Evolutionary conservation across 768 basidiomycete species (phyloP), one percentile per base, ranked within the genome.

Genomic region (Vararia minispora): DNA sequence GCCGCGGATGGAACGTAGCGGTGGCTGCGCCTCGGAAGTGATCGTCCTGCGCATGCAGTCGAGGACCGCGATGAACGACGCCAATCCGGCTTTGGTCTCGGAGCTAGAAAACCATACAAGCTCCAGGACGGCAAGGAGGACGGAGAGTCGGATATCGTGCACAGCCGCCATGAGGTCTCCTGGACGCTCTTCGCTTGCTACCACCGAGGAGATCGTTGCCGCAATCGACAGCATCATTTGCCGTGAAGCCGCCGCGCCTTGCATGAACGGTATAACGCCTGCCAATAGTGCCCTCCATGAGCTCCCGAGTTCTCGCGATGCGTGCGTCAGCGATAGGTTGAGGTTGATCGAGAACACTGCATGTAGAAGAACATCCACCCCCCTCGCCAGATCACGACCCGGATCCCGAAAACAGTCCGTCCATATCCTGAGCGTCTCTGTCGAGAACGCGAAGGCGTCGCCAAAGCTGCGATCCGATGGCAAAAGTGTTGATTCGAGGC

Each of bases 91-190:
- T 35, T 69, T 59, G 28, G 68, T 69, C 45, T 77, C 75, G 5
- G 67, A 53, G 0, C 70, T 62, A 2, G 73, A 73, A 52, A 84
- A 85, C 77, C 87, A 84, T 0, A 74, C 75, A 3, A 83, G 68
- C 48, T 95, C 85, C n/a, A 90, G 63, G 35, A 92, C 55, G 0
- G 79, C 71, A 17, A 89, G 66, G 2, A 95, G 64, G 2, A 94
- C 65, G 3, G 73, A 69, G 17, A 97, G 60, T 23, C 88, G 69
- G 17, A 80, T 73, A 2, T 74, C 71, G 46, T 97, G 89, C 12
- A 91, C 76, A 1, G 72, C 71, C 0, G 80, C 68, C 76, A 91
- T 84, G 72, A 91, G 82, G 41, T 89, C 81, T 0, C 91, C 91
- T 4, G 63, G 66, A 24, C 88, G 71, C 27, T 58, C 65, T 58